Conservation (phyloP, 2,329 filamentous ascomycete species). For the Diplodia mutila region DNA sequence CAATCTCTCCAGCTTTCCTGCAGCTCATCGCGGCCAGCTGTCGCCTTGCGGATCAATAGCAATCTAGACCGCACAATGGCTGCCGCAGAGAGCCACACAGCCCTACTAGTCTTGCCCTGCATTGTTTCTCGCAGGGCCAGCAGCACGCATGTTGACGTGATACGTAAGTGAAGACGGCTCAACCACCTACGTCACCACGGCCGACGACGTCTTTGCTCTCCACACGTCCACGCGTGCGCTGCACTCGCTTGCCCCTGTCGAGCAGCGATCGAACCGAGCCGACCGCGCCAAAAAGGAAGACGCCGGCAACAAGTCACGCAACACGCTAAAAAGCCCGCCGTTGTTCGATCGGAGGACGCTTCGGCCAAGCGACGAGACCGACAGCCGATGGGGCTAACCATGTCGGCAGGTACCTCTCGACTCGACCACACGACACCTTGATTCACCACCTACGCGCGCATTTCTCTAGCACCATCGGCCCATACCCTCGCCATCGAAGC, state of each 20-base stretch:
- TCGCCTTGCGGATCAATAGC: background rate
- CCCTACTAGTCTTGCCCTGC: constrained; percentile 2
- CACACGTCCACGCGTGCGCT: no score
- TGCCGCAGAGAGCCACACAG: background rate
- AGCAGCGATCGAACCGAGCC: background rate
- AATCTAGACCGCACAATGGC: background rate
- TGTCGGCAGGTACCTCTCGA: no score
- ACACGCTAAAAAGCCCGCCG: background rate
- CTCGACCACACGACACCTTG: background rate
- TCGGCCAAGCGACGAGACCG: no score
- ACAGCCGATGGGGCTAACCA: background rate
- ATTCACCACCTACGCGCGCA: background rate
- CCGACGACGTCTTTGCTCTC: background rate
- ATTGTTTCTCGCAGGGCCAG: background rate
- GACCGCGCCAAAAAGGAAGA: background rate
- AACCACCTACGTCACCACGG: constrained; percentile 14
- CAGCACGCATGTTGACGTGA: background rate
- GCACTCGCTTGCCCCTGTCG: background rate
- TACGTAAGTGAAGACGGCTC: background rate
- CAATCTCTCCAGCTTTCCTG: background rate
- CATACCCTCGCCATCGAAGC: background rate
- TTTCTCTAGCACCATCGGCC: background rate
- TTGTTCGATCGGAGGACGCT: no score
- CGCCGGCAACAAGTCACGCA: background rate
- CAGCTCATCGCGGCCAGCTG: constrained; percentile 2